Percentiles rank a stretch among this genome's conserved stretches.
phyloP scores from a whole-genome alignment of 495 filamentous ascomycete species.

The Penicillium silybi region DNA sequence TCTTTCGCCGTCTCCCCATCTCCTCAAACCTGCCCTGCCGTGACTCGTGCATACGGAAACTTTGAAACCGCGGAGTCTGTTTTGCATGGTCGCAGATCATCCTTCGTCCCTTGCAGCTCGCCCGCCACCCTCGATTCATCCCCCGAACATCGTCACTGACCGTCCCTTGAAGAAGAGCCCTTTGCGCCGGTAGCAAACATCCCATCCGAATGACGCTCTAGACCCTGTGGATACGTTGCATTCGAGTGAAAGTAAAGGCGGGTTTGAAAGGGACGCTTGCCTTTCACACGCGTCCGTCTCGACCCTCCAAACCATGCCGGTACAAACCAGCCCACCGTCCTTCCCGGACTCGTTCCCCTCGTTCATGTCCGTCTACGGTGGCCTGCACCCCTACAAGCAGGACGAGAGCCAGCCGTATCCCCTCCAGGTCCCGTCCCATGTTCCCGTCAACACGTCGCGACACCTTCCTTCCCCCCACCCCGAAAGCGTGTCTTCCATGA shows the following conservation, averaged over 20 bases:
- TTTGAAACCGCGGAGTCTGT: constrained; percentile 4
- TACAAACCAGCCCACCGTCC: constrained; percentile 45
- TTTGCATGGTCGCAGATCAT: constrained; percentile 20
- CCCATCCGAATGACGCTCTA: constrained; percentile 20
- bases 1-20: background rate
- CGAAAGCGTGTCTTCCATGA: constrained; percentile 61
- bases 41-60: constrained; percentile 13
- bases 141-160: constrained; percentile 18
- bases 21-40: background rate
- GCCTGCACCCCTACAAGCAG: constrained; percentile 29
- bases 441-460: constrained; percentile 30
- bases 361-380: constrained; percentile 67
- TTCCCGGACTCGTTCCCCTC: constrained; percentile 63
- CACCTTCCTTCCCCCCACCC: constrained; percentile 37
- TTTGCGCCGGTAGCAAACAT: constrained; percentile 47
- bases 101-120: constrained; percentile 22
- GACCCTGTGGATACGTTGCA: constrained; percentile 4
- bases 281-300: constrained; percentile 2
- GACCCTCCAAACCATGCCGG: constrained; percentile 35
- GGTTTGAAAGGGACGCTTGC: constrained; percentile 8
- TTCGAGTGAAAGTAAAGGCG: constrained; percentile 18
- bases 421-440: constrained; percentile 29
- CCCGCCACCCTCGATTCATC: constrained; percentile 11
- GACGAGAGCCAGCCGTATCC: constrained; percentile 25
- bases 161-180: constrained; percentile 28